These are phyloP conservation scores for Tetracladium setigerum DNA, from an alignment of 495 filamentous ascomycete genomes.

Conservation along the genomic window DNA sequence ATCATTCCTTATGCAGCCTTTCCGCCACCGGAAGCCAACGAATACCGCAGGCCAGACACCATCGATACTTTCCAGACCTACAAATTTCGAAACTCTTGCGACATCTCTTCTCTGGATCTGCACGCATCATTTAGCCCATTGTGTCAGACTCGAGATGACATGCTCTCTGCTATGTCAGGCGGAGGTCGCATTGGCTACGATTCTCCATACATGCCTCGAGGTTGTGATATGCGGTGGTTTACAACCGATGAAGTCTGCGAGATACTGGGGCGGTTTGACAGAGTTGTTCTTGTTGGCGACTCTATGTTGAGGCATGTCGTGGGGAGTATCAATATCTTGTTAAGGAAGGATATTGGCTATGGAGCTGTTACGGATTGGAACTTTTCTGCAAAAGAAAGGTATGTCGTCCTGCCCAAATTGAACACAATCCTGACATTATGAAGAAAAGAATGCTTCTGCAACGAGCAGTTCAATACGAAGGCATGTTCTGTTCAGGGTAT, in stretches of 20 bases:
- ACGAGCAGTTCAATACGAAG: constrained; percentile 45
- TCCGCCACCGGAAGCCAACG: constrained; percentile 27
- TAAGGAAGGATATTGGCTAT: constrained; percentile 43
- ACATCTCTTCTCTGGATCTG: constrained; percentile 41
- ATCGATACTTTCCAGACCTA: constrained; percentile 30
- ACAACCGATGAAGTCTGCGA: constrained; percentile 42
- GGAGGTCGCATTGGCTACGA: constrained; percentile 43
- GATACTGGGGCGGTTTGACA: constrained; percentile 38
- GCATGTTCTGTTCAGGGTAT: constrained; percentile 46
- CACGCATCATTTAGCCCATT: constrained; percentile 37
- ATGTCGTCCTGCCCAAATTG: constrained; percentile 4
- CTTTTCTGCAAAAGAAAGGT: constrained; percentile 41
- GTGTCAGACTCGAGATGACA: constrained; percentile 30
- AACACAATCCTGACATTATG: constrained; percentile 6
- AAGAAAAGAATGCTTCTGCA: constrained; percentile 41
- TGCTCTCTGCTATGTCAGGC: constrained; percentile 42
- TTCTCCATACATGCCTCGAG: constrained; percentile 39
- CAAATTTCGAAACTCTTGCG: constrained; percentile 36
- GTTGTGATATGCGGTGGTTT: constrained; percentile 44
- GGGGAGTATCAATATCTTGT: constrained; percentile 41
- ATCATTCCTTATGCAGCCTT: constrained; percentile 26
- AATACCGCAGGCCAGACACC: constrained; percentile 28
- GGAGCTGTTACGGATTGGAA: constrained; percentile 49
- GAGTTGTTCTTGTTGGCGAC: constrained; percentile 42
- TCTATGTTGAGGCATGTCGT: constrained; percentile 48